A percentile compares a stretch with the other conserved stretches of the same genome.
Evolutionary conservation across 2,329 filamentous ascomycete genomes (phyloP).

Genomic region (Xylariaceae sp.): DNA sequence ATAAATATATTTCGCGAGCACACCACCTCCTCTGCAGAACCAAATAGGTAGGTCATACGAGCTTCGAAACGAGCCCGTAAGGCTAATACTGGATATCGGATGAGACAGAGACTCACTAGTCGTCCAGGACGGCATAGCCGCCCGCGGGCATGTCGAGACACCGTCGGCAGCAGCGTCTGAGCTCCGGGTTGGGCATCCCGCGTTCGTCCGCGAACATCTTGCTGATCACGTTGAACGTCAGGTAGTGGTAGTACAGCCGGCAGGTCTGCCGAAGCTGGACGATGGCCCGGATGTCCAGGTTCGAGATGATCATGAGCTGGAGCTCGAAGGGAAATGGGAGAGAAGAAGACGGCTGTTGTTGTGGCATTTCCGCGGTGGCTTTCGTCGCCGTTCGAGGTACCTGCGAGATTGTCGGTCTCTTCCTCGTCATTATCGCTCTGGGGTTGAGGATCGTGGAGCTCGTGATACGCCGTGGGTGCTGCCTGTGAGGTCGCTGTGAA

Average conservation of each 20-base stretch:
- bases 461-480: no score
- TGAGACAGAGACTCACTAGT: not conserved
- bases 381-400: no score
- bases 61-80: no score
- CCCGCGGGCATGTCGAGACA: conserved; percentile 1
- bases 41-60: not conserved
- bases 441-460: no score
- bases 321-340: conserved; percentile 8
- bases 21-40: not conserved
- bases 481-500: no score
- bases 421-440: no score
- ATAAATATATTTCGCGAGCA: no score
- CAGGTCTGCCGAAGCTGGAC: conserved; percentile 6
- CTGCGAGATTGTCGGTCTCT: no score
- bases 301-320: conserved; percentile 6
- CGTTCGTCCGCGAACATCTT: conserved; percentile 1
- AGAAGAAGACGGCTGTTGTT: no score
- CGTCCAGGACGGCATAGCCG: conserved; percentile 6
- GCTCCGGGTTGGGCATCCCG: not conserved
- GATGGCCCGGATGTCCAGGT: conserved; percentile 1
- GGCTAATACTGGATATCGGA: not conserved
- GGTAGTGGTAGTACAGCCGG: conserved; percentile 1
- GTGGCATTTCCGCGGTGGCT: no score
- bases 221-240: not conserved
- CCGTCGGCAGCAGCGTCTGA: conserved; percentile 6